Percentiles rank a stretch among this genome's conserved stretches.
These are phyloP conservation scores for Aschersonia sp. DNA, from an alignment of 2,329 filamentous ascomycete genomes.

Conservation along the genomic window DNA sequence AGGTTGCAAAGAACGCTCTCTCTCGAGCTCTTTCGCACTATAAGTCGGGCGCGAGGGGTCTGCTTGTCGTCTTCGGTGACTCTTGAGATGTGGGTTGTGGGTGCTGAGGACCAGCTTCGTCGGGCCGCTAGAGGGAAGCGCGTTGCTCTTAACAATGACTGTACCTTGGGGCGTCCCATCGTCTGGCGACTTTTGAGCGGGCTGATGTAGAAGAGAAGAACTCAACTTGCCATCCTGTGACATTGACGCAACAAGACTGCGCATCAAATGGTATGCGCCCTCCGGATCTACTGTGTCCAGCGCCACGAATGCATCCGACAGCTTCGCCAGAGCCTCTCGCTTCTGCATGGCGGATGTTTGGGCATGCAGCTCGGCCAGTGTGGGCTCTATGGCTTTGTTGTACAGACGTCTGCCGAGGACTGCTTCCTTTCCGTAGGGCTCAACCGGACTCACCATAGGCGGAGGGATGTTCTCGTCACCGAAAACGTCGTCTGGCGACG, in stretches of 20 bases:
- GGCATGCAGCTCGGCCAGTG: constrained; percentile 75
- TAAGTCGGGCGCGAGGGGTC: constrained; percentile 19
- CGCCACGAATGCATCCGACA: constrained; percentile 74
- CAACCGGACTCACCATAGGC: constrained; percentile 26
- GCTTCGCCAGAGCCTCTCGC: constrained; percentile 66
- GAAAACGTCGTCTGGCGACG: constrained; percentile 25
- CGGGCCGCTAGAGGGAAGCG: constrained; percentile 26
- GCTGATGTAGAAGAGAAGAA: constrained; percentile 28
- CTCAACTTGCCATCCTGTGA: constrained; percentile 54
- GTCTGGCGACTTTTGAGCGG: constrained; percentile 23
- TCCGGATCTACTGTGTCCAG: constrained; percentile 84
- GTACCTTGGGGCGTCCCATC: constrained; percentile 38
- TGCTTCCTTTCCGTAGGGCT: constrained; percentile 63
- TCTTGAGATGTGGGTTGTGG: constrained; percentile 75
- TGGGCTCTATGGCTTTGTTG: constrained; percentile 66
- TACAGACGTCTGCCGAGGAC: constrained; percentile 71
- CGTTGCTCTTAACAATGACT: constrained; percentile 40
- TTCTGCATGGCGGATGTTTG: constrained; percentile 55
- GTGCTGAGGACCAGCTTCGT: constrained; percentile 63
- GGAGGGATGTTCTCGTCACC: constrained; percentile 53
- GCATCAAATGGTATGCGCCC: constrained; percentile 74
- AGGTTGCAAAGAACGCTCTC: constrained; percentile 31
- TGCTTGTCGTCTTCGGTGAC: constrained; percentile 54
- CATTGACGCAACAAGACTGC: constrained; percentile 60
- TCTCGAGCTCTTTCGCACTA: constrained; percentile 30